These are phyloP conservation scores for Penicillium hesseltinei DNA, from an alignment of 2,329 filamentous ascomycete species.

Conservation along the genomic window DNA sequence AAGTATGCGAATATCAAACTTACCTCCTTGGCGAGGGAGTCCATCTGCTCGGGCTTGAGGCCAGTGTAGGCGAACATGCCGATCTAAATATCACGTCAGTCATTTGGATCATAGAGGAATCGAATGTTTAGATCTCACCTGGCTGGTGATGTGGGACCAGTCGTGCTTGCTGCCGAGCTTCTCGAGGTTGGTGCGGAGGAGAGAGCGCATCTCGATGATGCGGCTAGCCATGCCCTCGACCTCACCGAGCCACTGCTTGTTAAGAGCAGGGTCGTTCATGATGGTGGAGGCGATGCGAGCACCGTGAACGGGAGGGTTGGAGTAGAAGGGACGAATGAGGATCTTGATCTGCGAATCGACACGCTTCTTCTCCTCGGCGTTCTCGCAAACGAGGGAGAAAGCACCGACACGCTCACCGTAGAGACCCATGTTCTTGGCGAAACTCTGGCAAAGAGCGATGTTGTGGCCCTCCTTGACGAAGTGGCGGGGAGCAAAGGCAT, in stretches of 20 bases:
- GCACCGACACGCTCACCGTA: conserved; percentile 98
- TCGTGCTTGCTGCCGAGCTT: conserved; percentile 92
- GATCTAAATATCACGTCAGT: conserved; percentile 54
- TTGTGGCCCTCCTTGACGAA: conserved; percentile 92
- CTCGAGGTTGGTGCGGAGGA: conserved; percentile 93
- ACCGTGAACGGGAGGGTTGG: conserved; percentile 95
- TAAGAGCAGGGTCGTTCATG: conserved; percentile 77
- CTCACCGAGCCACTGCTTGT: conserved; percentile 92
- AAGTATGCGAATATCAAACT: conserved; percentile 19
- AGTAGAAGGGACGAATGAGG: conserved; percentile 93
- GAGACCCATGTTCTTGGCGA: conserved; percentile 99
- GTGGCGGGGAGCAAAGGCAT: conserved; percentile 89
- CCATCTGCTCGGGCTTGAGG: conserved; percentile 87
- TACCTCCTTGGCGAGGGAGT: conserved; percentile 80
- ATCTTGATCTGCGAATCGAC: conserved; percentile 99
- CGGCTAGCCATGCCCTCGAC: conserved; percentile 99
- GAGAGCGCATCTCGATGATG: conserved; percentile 96
- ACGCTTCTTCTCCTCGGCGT: conserved; percentile 87
- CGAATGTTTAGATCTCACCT: conserved; percentile 44
- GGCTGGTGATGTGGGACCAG: conserved; percentile 97
- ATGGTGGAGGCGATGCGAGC: conserved; percentile 92
- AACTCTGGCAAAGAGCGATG: conserved; percentile 84
- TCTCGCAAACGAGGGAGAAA: conserved; percentile 86
- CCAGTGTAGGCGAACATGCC: conserved; percentile 99
- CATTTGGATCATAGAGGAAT: not conserved